Evolutionary conservation across 805 yeast genomes (phyloP).

Genomic region (Pichia nakasei): DNA sequence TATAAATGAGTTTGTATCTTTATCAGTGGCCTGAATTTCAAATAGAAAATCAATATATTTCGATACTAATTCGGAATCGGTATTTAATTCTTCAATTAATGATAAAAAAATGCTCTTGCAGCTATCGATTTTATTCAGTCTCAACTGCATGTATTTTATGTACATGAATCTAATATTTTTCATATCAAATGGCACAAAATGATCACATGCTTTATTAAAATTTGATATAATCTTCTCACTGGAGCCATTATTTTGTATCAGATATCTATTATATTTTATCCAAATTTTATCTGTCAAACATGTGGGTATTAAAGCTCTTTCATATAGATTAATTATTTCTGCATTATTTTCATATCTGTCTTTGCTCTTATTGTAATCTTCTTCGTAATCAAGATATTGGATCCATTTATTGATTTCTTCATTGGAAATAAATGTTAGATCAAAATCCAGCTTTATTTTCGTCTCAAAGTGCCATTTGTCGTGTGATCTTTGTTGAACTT

Average conservation of each 20-base stretch:
- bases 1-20: conserved; percentile 1
- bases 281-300: conserved; percentile 55
- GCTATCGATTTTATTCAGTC: conserved; percentile 12
- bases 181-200: conserved; percentile 26
- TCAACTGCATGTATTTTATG: conserved; percentile 19
- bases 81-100: conserved; percentile 9
- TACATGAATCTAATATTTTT: conserved; percentile 23
- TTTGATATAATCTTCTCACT: conserved; percentile 25
- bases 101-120: conserved; percentile 16
- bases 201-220: conserved; percentile 44
- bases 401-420: conserved; percentile 50
- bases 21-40: conserved; percentile 5
- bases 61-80: conserved; percentile 8
- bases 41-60: conserved; percentile 9
- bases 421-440: conserved; percentile 34
- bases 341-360: conserved; percentile 11
- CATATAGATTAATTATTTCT: conserved; percentile 44
- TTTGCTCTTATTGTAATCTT: conserved; percentile 7
- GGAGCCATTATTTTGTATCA: conserved; percentile 27
- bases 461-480: conserved; percentile 69
- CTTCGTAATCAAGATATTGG: conserved; percentile 47
- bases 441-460: conserved; percentile 49
- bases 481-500: conserved; percentile 45
- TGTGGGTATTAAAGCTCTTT: conserved; percentile 64
- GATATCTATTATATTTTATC: conserved; percentile 56